Evolutionary conservation across 1,139 yeast genomes (phyloP).

Genomic region (Candida sanyaensis): DNA sequence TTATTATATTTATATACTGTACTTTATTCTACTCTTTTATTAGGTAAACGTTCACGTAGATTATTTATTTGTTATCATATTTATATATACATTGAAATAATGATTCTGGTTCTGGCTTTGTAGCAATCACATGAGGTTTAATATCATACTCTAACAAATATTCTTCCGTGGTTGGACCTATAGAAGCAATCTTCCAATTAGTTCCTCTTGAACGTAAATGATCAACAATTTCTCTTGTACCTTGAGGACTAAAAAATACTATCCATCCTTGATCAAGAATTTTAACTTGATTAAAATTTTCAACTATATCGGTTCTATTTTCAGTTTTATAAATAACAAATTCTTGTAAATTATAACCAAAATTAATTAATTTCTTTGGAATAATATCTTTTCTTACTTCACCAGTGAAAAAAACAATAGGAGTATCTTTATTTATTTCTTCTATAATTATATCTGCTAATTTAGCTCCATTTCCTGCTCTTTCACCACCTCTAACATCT

Average conservation of each 20-base stretch:
- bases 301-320: constrained; percentile 46
- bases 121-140: constrained; percentile 63
- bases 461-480: constrained; percentile 80
- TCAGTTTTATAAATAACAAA: constrained; percentile 70
- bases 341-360: constrained; percentile 58
- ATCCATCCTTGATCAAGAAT: constrained; percentile 34
- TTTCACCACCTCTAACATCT: constrained; percentile 68
- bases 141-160: constrained; percentile 56
- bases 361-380: constrained; percentile 56
- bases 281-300: constrained; percentile 29
- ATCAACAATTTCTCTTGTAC: constrained; percentile 63
- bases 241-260: constrained; percentile 91
- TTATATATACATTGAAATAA: constrained; percentile 42
- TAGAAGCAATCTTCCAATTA: constrained; percentile 61
- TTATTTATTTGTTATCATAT: constrained; percentile 11
- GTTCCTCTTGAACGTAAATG: constrained; percentile 27
- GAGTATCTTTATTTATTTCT: constrained; percentile 17
- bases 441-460: constrained; percentile 64
- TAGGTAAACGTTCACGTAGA: background rate
- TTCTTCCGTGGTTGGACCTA: constrained; percentile 90
- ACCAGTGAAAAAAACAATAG: constrained; percentile 81
- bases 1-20: background rate
- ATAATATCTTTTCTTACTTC: constrained; percentile 80
- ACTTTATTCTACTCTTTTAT: background rate
- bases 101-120: constrained; percentile 69